Percentiles rank a stretch among this genome's conserved stretches.
Evolutionary conservation across 208 protist genomes (phyloP).

Genomic region (Willaertia magna): DNA sequence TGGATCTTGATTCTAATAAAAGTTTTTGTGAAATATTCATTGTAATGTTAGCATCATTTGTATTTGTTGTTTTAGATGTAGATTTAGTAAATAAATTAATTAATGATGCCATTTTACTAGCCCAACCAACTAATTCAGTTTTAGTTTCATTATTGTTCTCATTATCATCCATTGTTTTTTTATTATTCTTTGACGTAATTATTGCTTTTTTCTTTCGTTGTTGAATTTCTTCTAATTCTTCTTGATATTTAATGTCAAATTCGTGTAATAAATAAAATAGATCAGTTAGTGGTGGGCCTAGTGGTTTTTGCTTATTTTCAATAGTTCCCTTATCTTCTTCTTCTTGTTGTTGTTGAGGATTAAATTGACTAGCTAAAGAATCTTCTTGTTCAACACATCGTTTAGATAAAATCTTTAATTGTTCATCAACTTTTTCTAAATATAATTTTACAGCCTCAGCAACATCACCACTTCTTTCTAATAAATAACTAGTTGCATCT

Average conservation of each 20-base stretch:
- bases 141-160: not conserved
- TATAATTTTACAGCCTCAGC: not conserved
- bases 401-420: not conserved
- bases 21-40: not conserved
- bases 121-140: not conserved
- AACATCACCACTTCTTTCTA: conserved; percentile 1
- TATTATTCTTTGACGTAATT: too few species aligned
- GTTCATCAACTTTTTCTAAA: not conserved
- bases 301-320: too few species aligned
- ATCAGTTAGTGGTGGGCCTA: not conserved
- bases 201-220: not conserved
- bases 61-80: not conserved
- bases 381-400: not conserved
- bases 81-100: not conserved
- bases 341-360: not conserved
- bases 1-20: not conserved
- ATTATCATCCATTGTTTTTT: not conserved
- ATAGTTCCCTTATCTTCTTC: not conserved
- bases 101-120: not conserved
- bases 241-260: not conserved
- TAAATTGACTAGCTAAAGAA: not conserved
- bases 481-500: not conserved
- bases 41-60: not conserved
- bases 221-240: not conserved
- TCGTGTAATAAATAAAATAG: not conserved